Evolutionary conservation across 805 yeast species (phyloP).

Genomic region (Wickerhamomyces bovis): DNA sequence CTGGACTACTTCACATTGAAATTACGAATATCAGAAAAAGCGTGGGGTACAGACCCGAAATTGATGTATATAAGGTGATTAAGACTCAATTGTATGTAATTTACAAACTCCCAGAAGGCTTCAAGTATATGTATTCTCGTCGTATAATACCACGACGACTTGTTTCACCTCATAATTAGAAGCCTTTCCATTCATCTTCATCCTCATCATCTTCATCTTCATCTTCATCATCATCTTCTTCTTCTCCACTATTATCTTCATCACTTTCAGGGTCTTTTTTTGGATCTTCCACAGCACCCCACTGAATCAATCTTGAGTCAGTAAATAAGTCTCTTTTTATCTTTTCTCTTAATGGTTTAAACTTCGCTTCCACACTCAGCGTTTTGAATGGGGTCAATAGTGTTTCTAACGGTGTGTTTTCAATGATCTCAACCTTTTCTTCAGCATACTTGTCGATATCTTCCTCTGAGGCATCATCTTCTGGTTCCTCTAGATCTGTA

Average conservation of each 20-base stretch:
- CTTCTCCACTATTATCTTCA: conserved; percentile 22
- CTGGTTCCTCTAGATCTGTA: conserved; percentile 41
- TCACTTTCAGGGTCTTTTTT: conserved; percentile 23
- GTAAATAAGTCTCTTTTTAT: conserved; percentile 59
- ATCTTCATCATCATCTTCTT: conserved; percentile 16
- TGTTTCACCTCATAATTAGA: conserved; percentile 10
- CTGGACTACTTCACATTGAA: too few species aligned
- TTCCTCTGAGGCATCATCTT: conserved; percentile 33
- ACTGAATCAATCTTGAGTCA: conserved; percentile 55
- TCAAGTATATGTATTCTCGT: neutral
- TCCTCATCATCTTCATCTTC: conserved; percentile 25
- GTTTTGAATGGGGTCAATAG: conserved; percentile 57
- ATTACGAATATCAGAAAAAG: too few species aligned
- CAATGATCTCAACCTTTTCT: conserved; percentile 30
- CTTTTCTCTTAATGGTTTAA: conserved; percentile 60
- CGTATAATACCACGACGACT: too few species aligned
- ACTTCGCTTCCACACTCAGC: conserved; percentile 41
- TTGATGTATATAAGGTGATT: neutral
- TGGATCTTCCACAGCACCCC: conserved; percentile 41
- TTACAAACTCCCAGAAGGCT: neutral
- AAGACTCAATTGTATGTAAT: neutral
- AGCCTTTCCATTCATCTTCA: conserved; percentile 36
- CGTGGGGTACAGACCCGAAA: neutral
- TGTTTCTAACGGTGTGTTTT: conserved; percentile 43
- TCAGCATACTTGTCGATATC: conserved; percentile 13